phyloP scores from a whole-genome alignment of 345 rosid genomes.

The Eutrema heterophyllum region DNA sequence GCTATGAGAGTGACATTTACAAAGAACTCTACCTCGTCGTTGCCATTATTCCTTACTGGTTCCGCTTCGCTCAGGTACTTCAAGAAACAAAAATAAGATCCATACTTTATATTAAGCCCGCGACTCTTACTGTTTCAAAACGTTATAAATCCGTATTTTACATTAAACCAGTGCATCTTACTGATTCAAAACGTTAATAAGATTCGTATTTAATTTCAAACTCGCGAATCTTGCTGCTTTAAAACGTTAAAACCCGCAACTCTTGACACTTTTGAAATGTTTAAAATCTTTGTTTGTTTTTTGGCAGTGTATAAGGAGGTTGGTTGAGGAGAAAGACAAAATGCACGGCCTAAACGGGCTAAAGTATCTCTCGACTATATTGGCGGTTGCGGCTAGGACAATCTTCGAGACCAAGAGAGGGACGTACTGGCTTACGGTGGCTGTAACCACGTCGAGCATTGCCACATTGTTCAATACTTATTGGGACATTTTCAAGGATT shows the following conservation, averaged over 20 bases:
- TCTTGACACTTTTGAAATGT: neutral
- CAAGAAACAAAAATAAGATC: neutral
- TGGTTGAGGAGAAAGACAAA: constrained; percentile 52
- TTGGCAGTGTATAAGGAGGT: constrained; percentile 53
- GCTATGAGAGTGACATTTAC: constrained; percentile 42
- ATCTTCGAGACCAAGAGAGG: constrained; percentile 28
- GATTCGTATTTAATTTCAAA: neutral
- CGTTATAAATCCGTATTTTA: neutral
- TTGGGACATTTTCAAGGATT: constrained; percentile 71
- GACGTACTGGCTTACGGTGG: constrained; percentile 38
- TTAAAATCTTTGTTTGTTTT: neutral
- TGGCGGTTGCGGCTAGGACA: constrained; percentile 52
- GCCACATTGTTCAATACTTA: constrained; percentile 51
- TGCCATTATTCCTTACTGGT: constrained; percentile 67
- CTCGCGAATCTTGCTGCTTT: too few relatives aligned
- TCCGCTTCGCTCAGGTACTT: constrained; percentile 65
- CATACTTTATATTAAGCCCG: neutral
- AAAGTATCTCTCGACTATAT: constrained; percentile 57
- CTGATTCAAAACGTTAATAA: neutral
- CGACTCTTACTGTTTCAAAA: neutral
- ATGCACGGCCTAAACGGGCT: constrained; percentile 41
- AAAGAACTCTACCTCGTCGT: constrained; percentile 41
- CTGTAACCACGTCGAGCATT: constrained; percentile 46
- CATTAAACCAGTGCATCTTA: neutral
- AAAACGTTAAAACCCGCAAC: too few relatives aligned